phyloP scores from a whole-genome alignment of 257 asterid genomes.

The Penstemon barbatus region DNA sequence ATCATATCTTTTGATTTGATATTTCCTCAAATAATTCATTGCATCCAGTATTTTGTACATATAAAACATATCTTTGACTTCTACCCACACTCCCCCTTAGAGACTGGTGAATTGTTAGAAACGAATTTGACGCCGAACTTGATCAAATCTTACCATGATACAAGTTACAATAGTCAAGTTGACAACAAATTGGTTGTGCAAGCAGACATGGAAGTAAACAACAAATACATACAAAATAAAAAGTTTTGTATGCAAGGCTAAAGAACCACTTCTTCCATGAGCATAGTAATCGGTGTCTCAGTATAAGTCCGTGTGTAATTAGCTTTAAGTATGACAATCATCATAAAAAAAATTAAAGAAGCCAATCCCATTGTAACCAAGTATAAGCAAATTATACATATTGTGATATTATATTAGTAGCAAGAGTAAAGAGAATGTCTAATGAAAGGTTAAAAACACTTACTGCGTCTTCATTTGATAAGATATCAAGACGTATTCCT shows the following conservation, averaged over 20 bases:
- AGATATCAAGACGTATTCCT: slow-evolving; percentile 58
- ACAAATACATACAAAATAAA: background rate
- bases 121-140: background rate
- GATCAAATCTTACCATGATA: background rate
- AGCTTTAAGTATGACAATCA: background rate
- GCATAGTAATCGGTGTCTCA: background rate
- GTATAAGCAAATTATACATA: slow-evolving; percentile 6
- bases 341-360: background rate
- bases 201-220: background rate
- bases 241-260: too few species aligned
- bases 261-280: too few species aligned
- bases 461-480: slow-evolving; percentile 84
- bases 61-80: too few species aligned
- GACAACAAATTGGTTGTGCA: background rate
- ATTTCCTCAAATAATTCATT: too few species aligned
- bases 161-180: background rate
- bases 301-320: background rate
- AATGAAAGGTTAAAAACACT: slow-evolving; percentile 34
- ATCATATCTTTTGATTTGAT: too few species aligned
- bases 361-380: background rate
- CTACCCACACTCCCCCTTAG: too few species aligned
- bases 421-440: slow-evolving; percentile 15
- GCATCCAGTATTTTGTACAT: too few species aligned
- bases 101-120: too few species aligned
- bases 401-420: background rate